Evolutionary conservation across 1,284 basidiomycete species (phyloP), one percentile per base, ranked within the genome.

Genomic region (Trichosporon asahii): DNA sequence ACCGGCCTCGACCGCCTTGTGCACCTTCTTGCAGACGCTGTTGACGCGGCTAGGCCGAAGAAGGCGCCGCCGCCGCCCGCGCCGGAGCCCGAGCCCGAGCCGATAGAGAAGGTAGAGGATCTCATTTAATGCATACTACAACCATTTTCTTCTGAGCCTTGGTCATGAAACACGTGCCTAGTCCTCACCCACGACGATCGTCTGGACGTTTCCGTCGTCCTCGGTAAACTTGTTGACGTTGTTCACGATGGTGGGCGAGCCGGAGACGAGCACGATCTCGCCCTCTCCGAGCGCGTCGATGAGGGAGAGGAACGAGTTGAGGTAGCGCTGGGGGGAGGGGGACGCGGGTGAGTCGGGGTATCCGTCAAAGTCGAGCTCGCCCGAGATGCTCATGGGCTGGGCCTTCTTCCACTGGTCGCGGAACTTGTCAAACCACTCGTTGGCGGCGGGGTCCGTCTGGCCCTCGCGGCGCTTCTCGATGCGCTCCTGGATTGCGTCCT

Each of bases 1-100:
- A 88, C 92, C 79, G 95, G 95, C 74, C 76, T 95, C 78, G 85
- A 84, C 65, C 88, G 85, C 76, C 86, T 91, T 2, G 90, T 94
- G 0, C 81, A 81, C 18, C 78, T 89, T 55, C 88, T 95, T 85
- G 86, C 88, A 61, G 80, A 80, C 33, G 90, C 90, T 76, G 90
- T 94, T 3, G 85, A 87, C 75, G 86, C 88, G 68, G 90, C 90
- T 8, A 65, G 78, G 29, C 66, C 66, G 55, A 69, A 69, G 6
- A 64, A 55, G 40, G 60, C 15, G 27, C 29, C 37, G 63, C 46
- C 44, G 57, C 40, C 14, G 4, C 61, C 4, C 1, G 31, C 15
- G 29, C 35, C 68, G 18, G 21, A 11, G 60, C 66, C 65, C 12
- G 33, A 23, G 23, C 35, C 64, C 9, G 27, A 18, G 60, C 61